Base-by-base conservation (phyloP, 306 rosid genomes). In the Erythrophleum fordii region DNA sequence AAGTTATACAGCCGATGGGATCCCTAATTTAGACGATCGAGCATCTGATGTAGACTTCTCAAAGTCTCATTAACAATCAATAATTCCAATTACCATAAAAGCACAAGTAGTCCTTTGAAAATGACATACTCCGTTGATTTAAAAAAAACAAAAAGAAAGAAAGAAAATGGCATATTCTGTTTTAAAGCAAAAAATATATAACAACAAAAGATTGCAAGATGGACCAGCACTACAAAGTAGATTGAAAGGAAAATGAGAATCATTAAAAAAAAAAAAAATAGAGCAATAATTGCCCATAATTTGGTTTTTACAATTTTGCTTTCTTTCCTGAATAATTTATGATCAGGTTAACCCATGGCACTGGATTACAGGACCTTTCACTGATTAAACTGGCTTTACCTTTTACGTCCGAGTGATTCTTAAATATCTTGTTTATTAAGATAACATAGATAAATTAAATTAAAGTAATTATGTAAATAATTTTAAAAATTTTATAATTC, bases 11-110 rank as follows among this genome's bases (percentile, higher is more conserved):
- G 76, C 14, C 78, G 74, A 75, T 52, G 26, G 69, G 77, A 82
- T 60, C n/a, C 41, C 78, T 34, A 65, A 58, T 76, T 35, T 61
- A 83, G 78, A 66, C 76, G 75, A 72, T 73, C n/a, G 37, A 26
- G 66, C 87, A 77, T 86, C 77, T 77, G 87, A 86, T 78, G 85
- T 49, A 51, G 89, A 83, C 89, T 29, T 59, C 72, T 80, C 83
- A 79, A 73, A 41, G 69, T 35, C 77, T 69, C 64, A 68, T 69
- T 49, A 65, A 75, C 73, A 72, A 75, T 72, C 79, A 76, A 83
- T 74, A 85, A 78, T 85, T 74, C 22, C 39, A 80, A 80, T 83
- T 77, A 67, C 82, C 72, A 77, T 51, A 71, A 79, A 62, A 48
- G 77, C 80, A 56, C 75, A 71, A 65, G 85, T 42, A 67, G 72